These are phyloP conservation scores for slime mould (Dictyostelium discoideum) DNA, from an alignment of 78 protist species.

Conservation along the genomic window DNA sequence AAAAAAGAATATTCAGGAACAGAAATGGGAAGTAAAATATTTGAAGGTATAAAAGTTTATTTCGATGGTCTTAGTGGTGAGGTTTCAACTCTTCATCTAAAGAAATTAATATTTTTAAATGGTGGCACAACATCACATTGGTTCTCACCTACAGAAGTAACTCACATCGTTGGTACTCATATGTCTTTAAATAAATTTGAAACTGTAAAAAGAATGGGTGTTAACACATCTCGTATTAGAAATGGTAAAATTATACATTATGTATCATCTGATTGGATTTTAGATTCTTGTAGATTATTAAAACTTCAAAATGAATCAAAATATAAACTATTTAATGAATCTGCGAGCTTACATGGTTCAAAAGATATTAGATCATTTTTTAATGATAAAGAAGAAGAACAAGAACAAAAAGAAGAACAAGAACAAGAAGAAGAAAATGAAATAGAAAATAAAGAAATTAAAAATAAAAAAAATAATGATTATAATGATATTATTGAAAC, in stretches of 20 bases:
- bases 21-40: not conserved
- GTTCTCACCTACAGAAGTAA: not conserved
- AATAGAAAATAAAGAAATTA: not conserved
- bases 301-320: conserved; percentile 11
- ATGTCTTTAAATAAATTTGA: conserved; percentile 52
- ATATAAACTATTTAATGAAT: conserved; percentile 26
- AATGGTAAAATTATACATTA: not conserved
- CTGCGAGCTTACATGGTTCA: not conserved
- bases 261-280: conserved; percentile 59
- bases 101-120: conserved; percentile 20
- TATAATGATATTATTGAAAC: not conserved
- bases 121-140: conserved; percentile 55
- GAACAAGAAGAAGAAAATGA: not conserved
- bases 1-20: not conserved
- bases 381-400: not conserved
- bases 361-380: conserved; percentile 18
- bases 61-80: conserved; percentile 57
- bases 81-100: conserved; percentile 32
- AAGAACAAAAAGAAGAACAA: not conserved
- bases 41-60: conserved; percentile 31
- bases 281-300: conserved; percentile 15
- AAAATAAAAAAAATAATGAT: not conserved
- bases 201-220: not conserved
- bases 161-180: conserved; percentile 41
- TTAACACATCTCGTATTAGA: not conserved